Conservation (phyloP, 306 rosid species). For the Trichosanthes cucumerina region DNA sequence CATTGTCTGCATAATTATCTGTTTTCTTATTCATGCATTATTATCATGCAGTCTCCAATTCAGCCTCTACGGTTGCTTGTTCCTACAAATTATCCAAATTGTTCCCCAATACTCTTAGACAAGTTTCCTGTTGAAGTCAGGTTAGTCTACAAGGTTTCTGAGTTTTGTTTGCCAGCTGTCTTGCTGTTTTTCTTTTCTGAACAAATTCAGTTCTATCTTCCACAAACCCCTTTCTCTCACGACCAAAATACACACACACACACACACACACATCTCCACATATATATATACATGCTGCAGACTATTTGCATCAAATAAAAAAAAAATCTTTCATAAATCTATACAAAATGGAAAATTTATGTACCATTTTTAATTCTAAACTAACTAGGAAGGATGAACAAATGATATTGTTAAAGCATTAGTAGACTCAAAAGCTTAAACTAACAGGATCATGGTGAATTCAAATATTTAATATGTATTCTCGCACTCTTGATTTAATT, state of each 20-base stretch:
- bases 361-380: neutral
- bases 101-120: slow-evolving; percentile 81
- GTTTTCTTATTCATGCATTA: slow-evolving; percentile 16
- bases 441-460: neutral
- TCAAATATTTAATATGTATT: neutral
- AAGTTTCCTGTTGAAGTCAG: slow-evolving; percentile 70
- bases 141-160: slow-evolving; percentile 29
- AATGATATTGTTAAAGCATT: neutral
- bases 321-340: neutral
- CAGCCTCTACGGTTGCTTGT: slow-evolving; percentile 81
- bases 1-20: neutral
- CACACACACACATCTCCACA: neutral
- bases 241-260: neutral
- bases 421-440: neutral
- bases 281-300: neutral
- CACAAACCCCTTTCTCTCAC: neutral
- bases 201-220: slow-evolving; percentile 7
- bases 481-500: neutral
- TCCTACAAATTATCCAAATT: slow-evolving; percentile 78
- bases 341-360: neutral
- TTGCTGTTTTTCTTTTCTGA: too few relatives aligned
- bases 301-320: neutral
- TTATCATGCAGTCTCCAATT: slow-evolving; percentile 69
- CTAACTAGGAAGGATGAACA: neutral
- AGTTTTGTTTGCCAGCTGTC: neutral